These are phyloP conservation scores for Quercus gilva DNA, from an alignment of 306 rosid genomes.

Conservation along the genomic window DNA sequence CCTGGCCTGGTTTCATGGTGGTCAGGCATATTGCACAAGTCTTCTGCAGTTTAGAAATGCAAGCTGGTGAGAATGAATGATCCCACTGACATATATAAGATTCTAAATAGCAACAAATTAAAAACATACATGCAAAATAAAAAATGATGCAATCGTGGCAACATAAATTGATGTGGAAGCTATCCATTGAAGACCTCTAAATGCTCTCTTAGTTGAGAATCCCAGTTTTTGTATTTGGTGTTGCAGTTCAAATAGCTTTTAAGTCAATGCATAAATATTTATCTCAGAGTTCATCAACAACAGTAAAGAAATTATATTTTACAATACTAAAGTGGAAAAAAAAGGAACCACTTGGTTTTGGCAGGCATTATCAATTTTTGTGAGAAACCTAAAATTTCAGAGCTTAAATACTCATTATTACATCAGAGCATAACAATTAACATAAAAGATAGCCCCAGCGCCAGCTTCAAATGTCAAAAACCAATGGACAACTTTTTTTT, in stretches of 20 bases:
- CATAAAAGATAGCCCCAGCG: background rate
- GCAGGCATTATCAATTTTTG: background rate
- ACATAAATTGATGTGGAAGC: background rate
- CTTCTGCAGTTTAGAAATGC: slow-evolving; percentile 44
- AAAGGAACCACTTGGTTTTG: background rate
- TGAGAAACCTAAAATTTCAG: background rate
- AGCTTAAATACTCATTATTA: background rate
- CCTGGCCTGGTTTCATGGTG: slow-evolving; percentile 71
- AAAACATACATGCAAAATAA: background rate
- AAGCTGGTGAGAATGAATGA: slow-evolving; percentile 28
- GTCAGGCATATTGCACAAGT: slow-evolving; percentile 87
- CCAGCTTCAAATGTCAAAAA: background rate
- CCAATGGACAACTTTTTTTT: too few species aligned
- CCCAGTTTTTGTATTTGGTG: background rate
- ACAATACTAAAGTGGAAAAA: background rate
- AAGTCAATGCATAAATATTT: background rate
- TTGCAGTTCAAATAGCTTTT: background rate
- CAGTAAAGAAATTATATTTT: background rate
- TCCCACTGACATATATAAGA: background rate
- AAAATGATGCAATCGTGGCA: background rate
- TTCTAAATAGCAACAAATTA: background rate
- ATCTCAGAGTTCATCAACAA: background rate
- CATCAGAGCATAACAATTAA: background rate
- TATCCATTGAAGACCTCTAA: background rate
- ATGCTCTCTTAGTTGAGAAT: background rate